Base-by-base conservation (phyloP, 2,329 filamentous ascomycete species). In the Botrytis sinoallii region DNA sequence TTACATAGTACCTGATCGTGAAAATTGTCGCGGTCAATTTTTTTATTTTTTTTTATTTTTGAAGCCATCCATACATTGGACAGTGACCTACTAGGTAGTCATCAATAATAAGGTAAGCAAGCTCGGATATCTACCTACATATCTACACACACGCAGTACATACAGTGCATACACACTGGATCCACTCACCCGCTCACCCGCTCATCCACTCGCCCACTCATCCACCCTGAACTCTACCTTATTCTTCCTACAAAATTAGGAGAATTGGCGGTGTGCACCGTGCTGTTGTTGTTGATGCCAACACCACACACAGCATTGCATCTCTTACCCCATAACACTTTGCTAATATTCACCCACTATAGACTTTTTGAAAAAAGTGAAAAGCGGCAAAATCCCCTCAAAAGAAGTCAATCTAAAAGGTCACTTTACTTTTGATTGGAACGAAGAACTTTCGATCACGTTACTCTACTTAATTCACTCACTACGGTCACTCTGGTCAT, bases 41-140 rank as follows among this genome's bases (percentile, higher is more conserved):
- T 60, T 64, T 44, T 16, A n/a, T 55, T 14, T 29, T 72, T 67
- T 48, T 60, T 18, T 4, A 6, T n/a, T 68, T 61, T 68, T 25
- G 63, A 60, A 72, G 63, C 63, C 64, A 35, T 72, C 63, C 64
- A 35, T 72, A 72, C 40, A 61, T 40, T 38, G 63, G 57, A 48
- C 46, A 48, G n/a, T 57, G 52, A 57, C 40, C 52, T 52, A 32
- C 32, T 32, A 32, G 32, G 32, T 32, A 60, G 63, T 69, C 71
- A 69, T 64, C 69, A 70, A 75, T 70, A 71, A 76, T 75, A 72
- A 76, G 75, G 76, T 57, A 74, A 77, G 73, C 74, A 70, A 71
- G 70, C 69, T 76, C 78, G 78, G 78, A 74, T 77, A 67, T 74
- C 70, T 79, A 67, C 74, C 70, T 79, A 77, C 78, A 79, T 79